Conservation (phyloP, 2,329 filamentous ascomycete genomes). For the Pseudodiploospora longispora region DNA sequence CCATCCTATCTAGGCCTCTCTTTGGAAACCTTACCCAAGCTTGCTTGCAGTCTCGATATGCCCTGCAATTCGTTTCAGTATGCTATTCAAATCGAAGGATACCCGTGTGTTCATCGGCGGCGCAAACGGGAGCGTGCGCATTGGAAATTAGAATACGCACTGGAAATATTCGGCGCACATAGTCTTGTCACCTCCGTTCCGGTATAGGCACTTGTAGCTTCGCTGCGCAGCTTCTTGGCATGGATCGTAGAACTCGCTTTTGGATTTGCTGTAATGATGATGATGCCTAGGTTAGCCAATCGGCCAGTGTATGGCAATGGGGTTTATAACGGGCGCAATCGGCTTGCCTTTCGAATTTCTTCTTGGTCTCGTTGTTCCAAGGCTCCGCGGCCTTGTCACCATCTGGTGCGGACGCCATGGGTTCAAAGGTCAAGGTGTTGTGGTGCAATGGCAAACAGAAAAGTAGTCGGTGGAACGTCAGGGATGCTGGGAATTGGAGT, state of each 20-base stretch:
- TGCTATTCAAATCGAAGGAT: background rate
- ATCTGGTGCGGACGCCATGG: slow-evolving; percentile 13
- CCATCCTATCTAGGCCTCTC: background rate
- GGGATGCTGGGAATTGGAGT: too few relatives aligned
- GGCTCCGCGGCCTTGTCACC: slow-evolving; percentile 26
- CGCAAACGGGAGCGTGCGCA: background rate
- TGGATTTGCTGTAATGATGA: slow-evolving; percentile 58
- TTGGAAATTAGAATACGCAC: slow-evolving; percentile 42
- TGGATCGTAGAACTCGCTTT: slow-evolving; percentile 88
- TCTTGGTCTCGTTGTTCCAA: slow-evolving; percentile 52
- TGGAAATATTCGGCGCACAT: slow-evolving; percentile 96
- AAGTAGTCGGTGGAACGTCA: slow-evolving; percentile 1
- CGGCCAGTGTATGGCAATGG: too few relatives aligned
- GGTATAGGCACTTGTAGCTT: slow-evolving; percentile 80
- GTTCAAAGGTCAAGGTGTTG: background rate
- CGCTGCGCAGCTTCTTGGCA: slow-evolving; percentile 85
- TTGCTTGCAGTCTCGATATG: slow-evolving; percentile 92
- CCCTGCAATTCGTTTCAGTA: slow-evolving; percentile 43
- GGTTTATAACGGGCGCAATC: background rate
- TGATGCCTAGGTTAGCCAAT: background rate
- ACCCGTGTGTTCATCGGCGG: background rate
- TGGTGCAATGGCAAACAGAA: slow-evolving; percentile 2
- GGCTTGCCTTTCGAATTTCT: slow-evolving; percentile 56
- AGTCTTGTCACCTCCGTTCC: slow-evolving; percentile 78
- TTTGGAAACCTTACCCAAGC: slow-evolving; percentile 59